Conservation (phyloP, 352 stramenopile species). For the Phytophthora fragariaefolia region DNA sequence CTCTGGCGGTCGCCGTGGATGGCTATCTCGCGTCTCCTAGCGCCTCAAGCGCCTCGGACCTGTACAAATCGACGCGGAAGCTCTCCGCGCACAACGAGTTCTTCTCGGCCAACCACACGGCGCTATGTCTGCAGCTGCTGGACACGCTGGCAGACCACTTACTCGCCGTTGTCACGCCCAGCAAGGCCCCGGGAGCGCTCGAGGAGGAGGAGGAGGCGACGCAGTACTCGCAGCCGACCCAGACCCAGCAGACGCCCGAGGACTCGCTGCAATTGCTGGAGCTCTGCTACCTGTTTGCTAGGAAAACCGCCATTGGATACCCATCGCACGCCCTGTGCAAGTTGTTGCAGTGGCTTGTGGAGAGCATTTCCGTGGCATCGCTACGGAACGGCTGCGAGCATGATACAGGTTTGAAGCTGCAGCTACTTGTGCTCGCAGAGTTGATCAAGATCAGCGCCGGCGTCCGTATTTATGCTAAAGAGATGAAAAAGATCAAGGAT, state of each 20-base stretch:
- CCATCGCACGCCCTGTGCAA: conserved; percentile 74
- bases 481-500: conserved; percentile 82
- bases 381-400: conserved; percentile 51
- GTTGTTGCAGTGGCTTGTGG: conserved; percentile 69
- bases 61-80: conserved; percentile 59
- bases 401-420: conserved; percentile 64
- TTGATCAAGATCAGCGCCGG: conserved; percentile 76
- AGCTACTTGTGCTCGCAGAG: conserved; percentile 72
- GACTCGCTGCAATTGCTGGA: conserved; percentile 62
- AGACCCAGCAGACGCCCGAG: conserved; percentile 33
- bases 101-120: conserved; percentile 53
- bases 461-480: conserved; percentile 78
- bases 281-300: conserved; percentile 62
- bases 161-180: conserved; percentile 27
- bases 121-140: conserved; percentile 60
- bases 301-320: conserved; percentile 66
- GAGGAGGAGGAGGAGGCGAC: conserved; percentile 19
- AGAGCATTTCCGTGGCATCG: conserved; percentile 50
- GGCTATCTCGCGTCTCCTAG: conserved; percentile 49
- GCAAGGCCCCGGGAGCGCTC: conserved; percentile 2
- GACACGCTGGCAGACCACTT: conserved; percentile 67
- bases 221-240: conserved; percentile 41
- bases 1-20: conserved; percentile 43
- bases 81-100: conserved; percentile 43
- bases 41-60: conserved; percentile 33